Evolutionary conservation across 805 yeast species (phyloP).

Genomic region (Schwanniomyces yamadae): DNA sequence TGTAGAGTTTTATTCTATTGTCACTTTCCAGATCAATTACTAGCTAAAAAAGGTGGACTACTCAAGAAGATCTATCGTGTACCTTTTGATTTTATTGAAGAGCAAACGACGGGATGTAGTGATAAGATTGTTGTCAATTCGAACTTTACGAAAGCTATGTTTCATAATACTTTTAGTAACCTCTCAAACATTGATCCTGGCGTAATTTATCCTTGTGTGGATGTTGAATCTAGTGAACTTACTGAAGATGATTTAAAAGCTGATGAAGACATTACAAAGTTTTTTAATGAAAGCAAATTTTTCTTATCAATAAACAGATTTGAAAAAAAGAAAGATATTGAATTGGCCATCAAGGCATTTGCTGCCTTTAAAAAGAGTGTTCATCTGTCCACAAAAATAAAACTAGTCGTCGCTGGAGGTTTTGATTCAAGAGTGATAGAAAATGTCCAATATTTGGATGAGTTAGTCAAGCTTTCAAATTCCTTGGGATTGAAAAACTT

Average conservation of each 20-base stretch:
- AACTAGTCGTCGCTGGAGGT: slow-evolving; percentile 85
- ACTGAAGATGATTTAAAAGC: slow-evolving; percentile 21
- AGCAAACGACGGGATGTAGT: slow-evolving; percentile 70
- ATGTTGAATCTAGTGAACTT: slow-evolving; percentile 24
- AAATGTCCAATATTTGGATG: slow-evolving; percentile 68
- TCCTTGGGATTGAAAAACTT: slow-evolving; percentile 43
- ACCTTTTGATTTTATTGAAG: slow-evolving; percentile 85
- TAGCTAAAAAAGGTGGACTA: slow-evolving; percentile 56
- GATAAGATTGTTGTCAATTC: slow-evolving; percentile 88
- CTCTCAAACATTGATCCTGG: slow-evolving; percentile 42
- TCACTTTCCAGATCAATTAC: slow-evolving; percentile 89
- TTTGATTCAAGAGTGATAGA: slow-evolving; percentile 75
- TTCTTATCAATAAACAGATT: slow-evolving; percentile 84
- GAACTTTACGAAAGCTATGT: slow-evolving; percentile 71
- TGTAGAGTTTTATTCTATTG: slow-evolving; percentile 80
- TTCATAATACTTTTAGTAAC: slow-evolving; percentile 57
- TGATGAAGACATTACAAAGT: slow-evolving; percentile 29
- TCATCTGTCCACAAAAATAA: slow-evolving; percentile 34
- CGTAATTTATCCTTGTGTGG: slow-evolving; percentile 81
- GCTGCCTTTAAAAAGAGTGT: slow-evolving; percentile 38
- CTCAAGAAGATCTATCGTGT: slow-evolving; percentile 66
- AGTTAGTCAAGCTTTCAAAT: slow-evolving; percentile 53
- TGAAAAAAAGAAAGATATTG: slow-evolving; percentile 81
- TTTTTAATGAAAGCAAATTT: slow-evolving; percentile 37
- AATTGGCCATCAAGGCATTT: slow-evolving; percentile 71